Conservation (phyloP, 2,329 filamentous ascomycete genomes). For the Triangularia verruculosa region DNA sequence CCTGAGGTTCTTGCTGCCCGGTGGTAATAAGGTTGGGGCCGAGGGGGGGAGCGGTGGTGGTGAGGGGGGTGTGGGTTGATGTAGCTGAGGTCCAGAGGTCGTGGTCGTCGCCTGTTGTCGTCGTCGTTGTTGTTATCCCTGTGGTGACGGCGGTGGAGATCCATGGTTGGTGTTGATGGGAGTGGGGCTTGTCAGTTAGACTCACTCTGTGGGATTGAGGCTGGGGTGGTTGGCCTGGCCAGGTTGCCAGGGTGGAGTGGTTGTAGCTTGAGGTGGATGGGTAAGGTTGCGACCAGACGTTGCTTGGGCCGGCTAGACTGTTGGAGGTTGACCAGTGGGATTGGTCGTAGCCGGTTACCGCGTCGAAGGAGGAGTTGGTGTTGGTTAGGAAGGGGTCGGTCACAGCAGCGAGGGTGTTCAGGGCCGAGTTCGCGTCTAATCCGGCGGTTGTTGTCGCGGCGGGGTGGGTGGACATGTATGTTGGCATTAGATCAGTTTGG, state of each 20-base stretch:
- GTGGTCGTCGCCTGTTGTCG: constrained; percentile 1
- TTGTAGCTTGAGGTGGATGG: background rate
- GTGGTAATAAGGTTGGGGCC: background rate
- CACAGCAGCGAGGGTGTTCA: constrained; percentile 17
- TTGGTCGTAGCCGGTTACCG: background rate
- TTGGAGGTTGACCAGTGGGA: constrained; percentile 11
- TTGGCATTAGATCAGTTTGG: constrained; percentile 8
- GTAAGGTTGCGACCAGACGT: background rate
- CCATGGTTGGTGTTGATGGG: background rate
- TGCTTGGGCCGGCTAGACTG: background rate
- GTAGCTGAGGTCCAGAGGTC: constrained; percentile 10
- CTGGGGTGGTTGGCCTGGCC: constrained; percentile 7
- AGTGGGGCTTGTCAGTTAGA: background rate
- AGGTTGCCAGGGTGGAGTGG: background rate
- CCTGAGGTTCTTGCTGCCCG: background rate
- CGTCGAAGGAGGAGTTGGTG: constrained; percentile 10
- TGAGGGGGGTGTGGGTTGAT: background rate
- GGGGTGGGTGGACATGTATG: constrained; percentile 21
- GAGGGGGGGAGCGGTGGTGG: background rate
- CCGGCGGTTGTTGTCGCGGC: constrained; percentile 15
- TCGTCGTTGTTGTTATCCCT: background rate
- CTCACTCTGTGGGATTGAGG: background rate
- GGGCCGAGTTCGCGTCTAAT: background rate
- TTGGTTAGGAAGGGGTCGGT: constrained; percentile 24
- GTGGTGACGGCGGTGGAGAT: background rate